These are phyloP conservation scores for Eremothecium gossypii DNA, from an alignment of 1,139 yeast species.

Conservation along the genomic window DNA sequence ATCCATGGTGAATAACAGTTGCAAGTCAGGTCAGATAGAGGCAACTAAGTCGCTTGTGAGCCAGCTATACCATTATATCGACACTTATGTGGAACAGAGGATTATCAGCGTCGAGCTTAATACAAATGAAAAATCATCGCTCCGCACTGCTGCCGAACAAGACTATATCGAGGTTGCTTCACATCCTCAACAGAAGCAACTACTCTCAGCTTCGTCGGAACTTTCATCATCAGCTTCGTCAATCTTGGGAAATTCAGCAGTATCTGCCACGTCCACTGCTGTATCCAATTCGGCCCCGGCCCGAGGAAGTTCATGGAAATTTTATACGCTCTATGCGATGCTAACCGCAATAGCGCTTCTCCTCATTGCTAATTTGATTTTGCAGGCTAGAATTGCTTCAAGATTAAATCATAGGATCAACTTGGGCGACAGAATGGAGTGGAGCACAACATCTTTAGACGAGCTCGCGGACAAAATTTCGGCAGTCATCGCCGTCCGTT, in stretches of 20 bases:
- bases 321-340: background rate
- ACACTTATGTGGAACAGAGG: constrained; percentile 7
- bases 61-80: constrained; percentile 14
- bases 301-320: background rate
- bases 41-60: constrained; percentile 33
- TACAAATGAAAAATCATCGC: background rate
- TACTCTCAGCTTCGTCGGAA: background rate
- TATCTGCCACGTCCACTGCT: background rate
- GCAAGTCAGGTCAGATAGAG: constrained; percentile 76
- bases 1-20: constrained; percentile 82
- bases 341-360: background rate
- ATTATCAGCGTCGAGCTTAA: background rate
- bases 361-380: background rate
- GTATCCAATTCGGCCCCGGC: background rate
- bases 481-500: too few species aligned
- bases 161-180: too few species aligned
- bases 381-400: background rate
- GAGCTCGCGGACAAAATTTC: background rate
- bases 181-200: too few species aligned
- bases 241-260: background rate
- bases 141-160: too few species aligned
- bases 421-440: background rate
- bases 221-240: background rate
- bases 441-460: background rate
- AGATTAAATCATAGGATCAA: background rate